Conservation (phyloP, 2,329 filamentous ascomycete species). For the Pyrenochaeta sp. region DNA sequence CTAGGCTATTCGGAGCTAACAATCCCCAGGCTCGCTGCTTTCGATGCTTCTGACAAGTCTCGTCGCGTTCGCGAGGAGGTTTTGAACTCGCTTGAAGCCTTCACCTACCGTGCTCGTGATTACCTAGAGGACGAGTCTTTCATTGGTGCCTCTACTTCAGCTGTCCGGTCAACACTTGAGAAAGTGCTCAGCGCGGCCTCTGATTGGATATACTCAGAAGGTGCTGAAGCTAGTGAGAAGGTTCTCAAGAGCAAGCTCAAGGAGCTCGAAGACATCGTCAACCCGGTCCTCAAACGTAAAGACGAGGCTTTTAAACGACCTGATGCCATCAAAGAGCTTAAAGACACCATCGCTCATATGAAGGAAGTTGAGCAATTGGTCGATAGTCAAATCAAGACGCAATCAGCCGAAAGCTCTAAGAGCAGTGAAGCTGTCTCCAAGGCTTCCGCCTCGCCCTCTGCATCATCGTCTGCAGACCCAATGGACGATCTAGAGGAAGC, state of each 20-base stretch:
- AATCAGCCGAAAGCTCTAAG: slow-evolving; percentile 61
- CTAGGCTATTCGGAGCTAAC: slow-evolving; percentile 17
- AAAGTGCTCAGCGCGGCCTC: slow-evolving; percentile 73
- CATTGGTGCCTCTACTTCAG: slow-evolving; percentile 72
- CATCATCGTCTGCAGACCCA: slow-evolving; percentile 55
- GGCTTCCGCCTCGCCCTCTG: slow-evolving; percentile 55
- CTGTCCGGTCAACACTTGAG: slow-evolving; percentile 72
- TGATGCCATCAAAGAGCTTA: slow-evolving; percentile 70
- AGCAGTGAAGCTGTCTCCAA: slow-evolving; percentile 45
- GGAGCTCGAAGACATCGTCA: slow-evolving; percentile 77
- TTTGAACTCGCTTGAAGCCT: slow-evolving; percentile 91
- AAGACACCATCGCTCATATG: slow-evolving; percentile 75
- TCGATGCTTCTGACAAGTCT: slow-evolving; percentile 83
- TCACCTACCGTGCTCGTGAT: slow-evolving; percentile 88
- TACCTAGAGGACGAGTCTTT: slow-evolving; percentile 81
- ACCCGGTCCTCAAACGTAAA: slow-evolving; percentile 78
- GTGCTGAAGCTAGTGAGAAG: slow-evolving; percentile 76
- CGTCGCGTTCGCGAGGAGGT: slow-evolving; percentile 83
- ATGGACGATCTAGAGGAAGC: slow-evolving; percentile 85
- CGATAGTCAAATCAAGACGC: slow-evolving; percentile 76
- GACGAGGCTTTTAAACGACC: slow-evolving; percentile 77
- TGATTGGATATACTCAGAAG: slow-evolving; percentile 92
- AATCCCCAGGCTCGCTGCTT: slow-evolving; percentile 73
- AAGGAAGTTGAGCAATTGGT: slow-evolving; percentile 75
- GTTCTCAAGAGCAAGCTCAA: slow-evolving; percentile 80